Evolutionary conservation across 1,284 basidiomycete species (phyloP).

Genomic region (Quambalaria eucalypti): DNA sequence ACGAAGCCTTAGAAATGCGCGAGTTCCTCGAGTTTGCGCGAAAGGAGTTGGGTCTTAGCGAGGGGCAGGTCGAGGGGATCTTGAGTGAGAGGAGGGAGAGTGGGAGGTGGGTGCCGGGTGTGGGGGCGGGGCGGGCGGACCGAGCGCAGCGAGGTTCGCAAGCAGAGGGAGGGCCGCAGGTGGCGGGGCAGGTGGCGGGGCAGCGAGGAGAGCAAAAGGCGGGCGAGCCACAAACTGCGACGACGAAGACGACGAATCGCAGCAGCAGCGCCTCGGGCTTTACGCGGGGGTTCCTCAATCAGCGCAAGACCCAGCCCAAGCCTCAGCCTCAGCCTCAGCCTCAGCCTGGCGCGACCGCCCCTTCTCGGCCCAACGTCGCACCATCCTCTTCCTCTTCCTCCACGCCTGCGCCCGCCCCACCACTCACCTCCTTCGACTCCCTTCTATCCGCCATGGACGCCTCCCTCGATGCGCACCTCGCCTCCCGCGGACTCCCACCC

Average conservation of each 20-base stretch:
- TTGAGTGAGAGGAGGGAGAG: conserved; percentile 12
- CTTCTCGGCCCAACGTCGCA: neutral
- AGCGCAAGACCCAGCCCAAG: neutral
- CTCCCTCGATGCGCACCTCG: neutral
- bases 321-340: no score
- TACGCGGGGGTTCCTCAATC: neutral
- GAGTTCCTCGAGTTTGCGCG: conserved; percentile 25
- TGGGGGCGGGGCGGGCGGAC: no score
- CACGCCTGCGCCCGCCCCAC: no score
- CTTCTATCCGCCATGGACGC: neutral
- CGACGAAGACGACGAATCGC: neutral
- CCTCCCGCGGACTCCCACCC: neutral
- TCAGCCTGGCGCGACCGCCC: no score
- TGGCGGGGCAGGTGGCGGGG: neutral
- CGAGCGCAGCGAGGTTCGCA: no score
- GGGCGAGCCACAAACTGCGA: neutral
- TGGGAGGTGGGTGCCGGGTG: conserved; percentile 17
- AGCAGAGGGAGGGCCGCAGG: neutral
- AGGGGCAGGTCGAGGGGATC: conserved; percentile 25
- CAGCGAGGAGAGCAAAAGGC: no score
- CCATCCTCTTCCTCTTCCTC: neutral
- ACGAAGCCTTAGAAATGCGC: conserved; percentile 4
- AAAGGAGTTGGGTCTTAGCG: conserved; percentile 19
- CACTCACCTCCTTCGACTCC: neutral
- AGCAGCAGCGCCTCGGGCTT: neutral